A percentile compares a stretch with the other conserved stretches of the same genome.
Conservation (phyloP, 345 rosid species). For the Moricandia moricandioides region DNA sequence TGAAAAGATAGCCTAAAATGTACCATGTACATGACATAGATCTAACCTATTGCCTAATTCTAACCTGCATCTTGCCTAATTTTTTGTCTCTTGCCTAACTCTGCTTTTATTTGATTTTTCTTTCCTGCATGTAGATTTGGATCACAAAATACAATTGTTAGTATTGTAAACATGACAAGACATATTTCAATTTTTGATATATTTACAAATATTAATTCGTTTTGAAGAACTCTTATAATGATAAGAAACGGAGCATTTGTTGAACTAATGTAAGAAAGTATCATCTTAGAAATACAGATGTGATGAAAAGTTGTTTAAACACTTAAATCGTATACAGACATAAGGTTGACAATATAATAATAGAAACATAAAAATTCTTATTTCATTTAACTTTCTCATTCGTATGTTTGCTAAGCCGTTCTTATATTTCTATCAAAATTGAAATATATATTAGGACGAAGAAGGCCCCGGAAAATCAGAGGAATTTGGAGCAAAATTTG, state of each 20-base stretch:
- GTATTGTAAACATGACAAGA: not conserved
- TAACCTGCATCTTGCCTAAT: slow-evolving; percentile 25
- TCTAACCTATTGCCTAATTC: slow-evolving; percentile 24
- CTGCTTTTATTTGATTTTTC: not conserved
- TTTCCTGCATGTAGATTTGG: not conserved
- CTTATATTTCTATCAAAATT: not conserved
- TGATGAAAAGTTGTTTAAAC: not conserved
- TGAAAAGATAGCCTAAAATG: slow-evolving; percentile 20
- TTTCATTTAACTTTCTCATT: not conserved
- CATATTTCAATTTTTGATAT: not conserved
- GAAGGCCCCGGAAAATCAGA: not conserved
- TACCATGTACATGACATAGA: slow-evolving; percentile 18
- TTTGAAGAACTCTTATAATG: not conserved
- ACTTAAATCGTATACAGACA: not conserved
- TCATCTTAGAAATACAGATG: not conserved
- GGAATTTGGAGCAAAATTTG: slow-evolving; percentile 4
- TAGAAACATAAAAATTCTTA: not conserved
- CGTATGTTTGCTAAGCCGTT: not conserved
- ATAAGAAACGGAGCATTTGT: not conserved
- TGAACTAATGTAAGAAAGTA: not conserved
- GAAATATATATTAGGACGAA: not conserved
- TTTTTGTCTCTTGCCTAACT: slow-evolving; percentile 19
- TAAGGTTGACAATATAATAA: not conserved
- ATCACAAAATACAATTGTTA: not conserved
- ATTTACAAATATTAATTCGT: not conserved